These are phyloP conservation scores for Dalbergia cultrata DNA, from an alignment of 306 rosid species.

Conservation along the genomic window DNA sequence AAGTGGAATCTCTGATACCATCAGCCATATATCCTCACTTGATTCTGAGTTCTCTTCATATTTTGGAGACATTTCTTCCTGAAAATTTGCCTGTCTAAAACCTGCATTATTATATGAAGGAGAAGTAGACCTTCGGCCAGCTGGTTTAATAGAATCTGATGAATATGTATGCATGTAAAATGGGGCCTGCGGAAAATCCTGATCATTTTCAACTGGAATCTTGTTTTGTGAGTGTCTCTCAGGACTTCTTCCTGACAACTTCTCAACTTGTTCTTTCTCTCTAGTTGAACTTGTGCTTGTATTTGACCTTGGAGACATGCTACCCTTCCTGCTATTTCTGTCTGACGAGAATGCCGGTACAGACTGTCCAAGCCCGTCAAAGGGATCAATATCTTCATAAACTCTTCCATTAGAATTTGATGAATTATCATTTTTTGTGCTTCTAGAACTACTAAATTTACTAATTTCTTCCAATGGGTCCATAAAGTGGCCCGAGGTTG, in stretches of 20 bases:
- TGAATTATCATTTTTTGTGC: constrained; percentile 59
- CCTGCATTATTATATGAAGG: constrained; percentile 59
- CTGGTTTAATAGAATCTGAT: constrained; percentile 64
- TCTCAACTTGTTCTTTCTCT: constrained; percentile 64
- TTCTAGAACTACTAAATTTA: constrained; percentile 70
- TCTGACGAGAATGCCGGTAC: constrained; percentile 80
- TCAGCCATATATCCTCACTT: constrained; percentile 82
- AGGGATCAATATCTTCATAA: constrained; percentile 83
- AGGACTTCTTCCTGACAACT: constrained; percentile 64
- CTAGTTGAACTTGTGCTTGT: constrained; percentile 56
- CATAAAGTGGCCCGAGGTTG: constrained; percentile 58
- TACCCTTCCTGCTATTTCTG: constrained; percentile 67
- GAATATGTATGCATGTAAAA: constrained; percentile 74
- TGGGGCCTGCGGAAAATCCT: constrained; percentile 65
- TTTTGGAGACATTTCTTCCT: constrained; percentile 67
- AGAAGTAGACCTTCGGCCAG: constrained; percentile 72
- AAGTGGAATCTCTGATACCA: constrained; percentile 94
- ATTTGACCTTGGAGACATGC: constrained; percentile 63
- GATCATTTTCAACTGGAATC: constrained; percentile 58
- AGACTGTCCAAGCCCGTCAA: constrained; percentile 86
- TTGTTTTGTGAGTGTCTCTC: constrained; percentile 69
- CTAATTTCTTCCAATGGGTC: constrained; percentile 85
- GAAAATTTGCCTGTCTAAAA: constrained; percentile 60
- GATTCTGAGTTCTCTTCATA: constrained; percentile 72
- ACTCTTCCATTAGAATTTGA: constrained; percentile 66